A percentile compares a stretch with the other conserved stretches of the same genome.
phyloP scores from a whole-genome alignment of 208 protist species.

The Vickermania spadyakhi region DNA sequence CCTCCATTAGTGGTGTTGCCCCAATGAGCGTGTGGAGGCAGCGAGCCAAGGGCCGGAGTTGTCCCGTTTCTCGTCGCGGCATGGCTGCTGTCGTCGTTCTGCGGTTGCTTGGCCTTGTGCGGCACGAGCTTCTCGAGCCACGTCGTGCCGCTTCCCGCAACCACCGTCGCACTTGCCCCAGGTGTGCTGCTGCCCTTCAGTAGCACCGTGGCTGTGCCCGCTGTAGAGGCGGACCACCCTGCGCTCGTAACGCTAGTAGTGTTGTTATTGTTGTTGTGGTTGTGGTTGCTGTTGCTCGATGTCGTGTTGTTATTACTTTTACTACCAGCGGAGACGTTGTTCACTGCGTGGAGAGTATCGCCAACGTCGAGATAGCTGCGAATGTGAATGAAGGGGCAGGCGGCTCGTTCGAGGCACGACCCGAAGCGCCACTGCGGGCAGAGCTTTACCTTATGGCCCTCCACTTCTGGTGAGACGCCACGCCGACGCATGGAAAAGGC shows the following conservation, averaged over 20 bases:
- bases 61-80: too few species aligned
- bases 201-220: background rate
- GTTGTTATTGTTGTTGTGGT: too few species aligned
- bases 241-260: too few species aligned
- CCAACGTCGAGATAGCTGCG: constrained; percentile 32
- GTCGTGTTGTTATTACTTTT: background rate
- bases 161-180: background rate
- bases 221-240: background rate
- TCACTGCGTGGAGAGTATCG: background rate
- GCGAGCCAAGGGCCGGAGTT: too few species aligned
- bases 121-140: background rate
- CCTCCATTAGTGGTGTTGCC: too few species aligned
- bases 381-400: constrained; percentile 73
- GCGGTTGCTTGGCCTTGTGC: background rate
- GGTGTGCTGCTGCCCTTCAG: background rate
- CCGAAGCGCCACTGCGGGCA: constrained; percentile 70
- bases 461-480: constrained; percentile 53
- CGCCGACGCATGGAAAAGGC: constrained; percentile 47
- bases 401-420: constrained; percentile 55
- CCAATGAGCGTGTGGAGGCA: too few species aligned
- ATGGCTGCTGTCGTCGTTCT: background rate
- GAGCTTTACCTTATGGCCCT: constrained; percentile 42
- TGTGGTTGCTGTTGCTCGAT: background rate
- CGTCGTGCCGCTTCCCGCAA: background rate
- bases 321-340: background rate